phyloP scores from a whole-genome alignment of 768 basidiomycete species.

The Harrya chromipes region DNA sequence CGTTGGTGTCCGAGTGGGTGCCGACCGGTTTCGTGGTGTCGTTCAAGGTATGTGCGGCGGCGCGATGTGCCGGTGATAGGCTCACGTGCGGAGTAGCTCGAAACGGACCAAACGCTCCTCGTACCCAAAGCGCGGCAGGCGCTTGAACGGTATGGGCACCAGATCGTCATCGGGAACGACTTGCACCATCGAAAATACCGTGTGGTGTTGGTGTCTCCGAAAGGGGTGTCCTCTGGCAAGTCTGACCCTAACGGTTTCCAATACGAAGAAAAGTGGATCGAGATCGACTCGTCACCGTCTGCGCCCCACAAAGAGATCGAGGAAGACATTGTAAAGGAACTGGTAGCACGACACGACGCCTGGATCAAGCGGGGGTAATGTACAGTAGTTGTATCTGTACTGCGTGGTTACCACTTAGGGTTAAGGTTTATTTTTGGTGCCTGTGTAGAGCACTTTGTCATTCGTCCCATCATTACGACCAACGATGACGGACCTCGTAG shows the following conservation, averaged over 20 bases:
- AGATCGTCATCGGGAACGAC: conserved; percentile 95
- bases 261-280: conserved; percentile 62
- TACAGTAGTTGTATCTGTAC: background rate
- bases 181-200: conserved; percentile 88
- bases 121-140: conserved; percentile 89
- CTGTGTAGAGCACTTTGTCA: background rate
- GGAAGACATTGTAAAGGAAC: conserved; percentile 78
- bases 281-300: conserved; percentile 46
- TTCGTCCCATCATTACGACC: conserved; percentile 1
- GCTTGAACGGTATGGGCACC: conserved; percentile 92
- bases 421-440: conserved; percentile 17
- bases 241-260: conserved; percentile 19
- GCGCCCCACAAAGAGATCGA: conserved; percentile 76
- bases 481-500: conserved; percentile 11
- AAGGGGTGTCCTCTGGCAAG: conserved; percentile 16
- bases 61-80: background rate
- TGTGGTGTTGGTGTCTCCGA: conserved; percentile 83
- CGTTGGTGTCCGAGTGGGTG: conserved; percentile 93
- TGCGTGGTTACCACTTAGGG: background rate
- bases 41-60: conserved; percentile 73
- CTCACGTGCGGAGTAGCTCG: conserved; percentile 55
- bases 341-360: conserved; percentile 66
- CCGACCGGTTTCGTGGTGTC: conserved; percentile 89
- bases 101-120: conserved; percentile 81
- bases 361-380: conserved; percentile 50